Base-by-base conservation (phyloP, 2,329 filamentous ascomycete species). In the Alternaria brassicae region DNA sequence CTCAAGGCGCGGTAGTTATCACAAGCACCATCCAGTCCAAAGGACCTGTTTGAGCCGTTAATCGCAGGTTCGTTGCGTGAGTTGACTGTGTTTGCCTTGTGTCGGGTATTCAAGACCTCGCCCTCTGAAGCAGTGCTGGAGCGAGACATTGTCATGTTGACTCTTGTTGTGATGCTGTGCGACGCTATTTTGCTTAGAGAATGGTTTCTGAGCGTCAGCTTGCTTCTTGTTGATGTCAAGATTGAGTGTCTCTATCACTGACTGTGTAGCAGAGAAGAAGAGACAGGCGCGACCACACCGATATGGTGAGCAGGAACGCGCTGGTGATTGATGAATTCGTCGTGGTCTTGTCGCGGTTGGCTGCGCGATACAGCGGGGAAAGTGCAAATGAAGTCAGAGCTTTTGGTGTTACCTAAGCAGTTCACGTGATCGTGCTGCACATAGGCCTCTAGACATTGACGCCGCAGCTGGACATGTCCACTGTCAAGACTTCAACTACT, bases 11-110 rank as follows among this genome's bases (percentile, higher is more conserved):
- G 72, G 51, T 68, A 62, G 19, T 58, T 64, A 63, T 72, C 70
- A 50, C 66, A 67, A 45, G 67, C 56, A 62, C 72, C 69, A 62
- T 75, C 68, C 50, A 67, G 61, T 56, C 71, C 70, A 60, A 66
- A 71, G 62, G 63, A 66, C 68, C 74, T 76, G 67, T 65, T 61
- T 54, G 68, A 70, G 69, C 62, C 61, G 74, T 77, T 75, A 77
- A 77, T 72, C 56, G 63, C 66, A 63, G 66, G 41, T 70, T 72
- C 67, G 70, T 58, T 56, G 63, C 58, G 54, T 60, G 71, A 72
- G 62, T 61, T 68, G 65, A 61, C 60, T 55, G 53, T 73, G 69
- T 74, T 77, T 77, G 75, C 73, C 73, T 77, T 77, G 61, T 69
- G 68, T 58, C 68, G 62, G 49, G 53, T 58, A 44, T 69, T 63